Evolutionary conservation across 352 stramenopile genomes (phyloP), one percentile per base, ranked within the genome.

Genomic region (Phytophthora citricola): DNA sequence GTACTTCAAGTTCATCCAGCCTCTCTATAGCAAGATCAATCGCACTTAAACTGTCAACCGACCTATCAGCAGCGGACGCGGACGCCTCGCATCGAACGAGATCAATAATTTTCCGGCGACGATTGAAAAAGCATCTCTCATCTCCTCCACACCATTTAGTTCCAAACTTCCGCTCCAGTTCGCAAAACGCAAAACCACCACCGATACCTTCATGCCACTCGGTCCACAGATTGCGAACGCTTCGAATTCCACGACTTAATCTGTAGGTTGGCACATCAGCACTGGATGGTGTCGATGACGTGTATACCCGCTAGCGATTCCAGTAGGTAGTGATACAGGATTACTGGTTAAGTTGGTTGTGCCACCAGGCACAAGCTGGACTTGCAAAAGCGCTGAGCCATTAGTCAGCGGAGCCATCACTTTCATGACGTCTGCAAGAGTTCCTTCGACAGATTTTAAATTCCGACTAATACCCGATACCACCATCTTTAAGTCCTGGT

Each of bases 91-190:
- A 20, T 20, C 17, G 17, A 0, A 47, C 40, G 2, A 47, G 20
- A 8, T 47, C 40, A 11, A 47, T 47, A n/a, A 47, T 4, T 47
- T 47, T 29, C 9, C 0, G 12, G 14, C 45, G 45, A 22, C 45
- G 22, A 27, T 51, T 51, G 45, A 51, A 51, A 51, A 51, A 5
- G 17, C 45, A 1, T 12, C 24, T 32, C 22, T 51, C 45, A 36
- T 51, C 26, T 10, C 5, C 14, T 9, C 26, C 22, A 12, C 45
- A 51, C 45, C 45, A 51, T 17, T 36, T 32, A 10, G 45, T 38
- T 20, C 45, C 26, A 32, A 51, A 47, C 22, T 36, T 5, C 45
- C 38, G 14, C 45, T 51, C 45, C 14, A 51, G 26, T 11, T 51
- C 6, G 26, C n/a, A n/a, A 12, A 36, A 22, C 17, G 22, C 45